Evolutionary conservation across 2,329 filamentous ascomycete species (phyloP), one percentile per base, ranked within the genome.

Genomic region (Bertia moriformis): DNA sequence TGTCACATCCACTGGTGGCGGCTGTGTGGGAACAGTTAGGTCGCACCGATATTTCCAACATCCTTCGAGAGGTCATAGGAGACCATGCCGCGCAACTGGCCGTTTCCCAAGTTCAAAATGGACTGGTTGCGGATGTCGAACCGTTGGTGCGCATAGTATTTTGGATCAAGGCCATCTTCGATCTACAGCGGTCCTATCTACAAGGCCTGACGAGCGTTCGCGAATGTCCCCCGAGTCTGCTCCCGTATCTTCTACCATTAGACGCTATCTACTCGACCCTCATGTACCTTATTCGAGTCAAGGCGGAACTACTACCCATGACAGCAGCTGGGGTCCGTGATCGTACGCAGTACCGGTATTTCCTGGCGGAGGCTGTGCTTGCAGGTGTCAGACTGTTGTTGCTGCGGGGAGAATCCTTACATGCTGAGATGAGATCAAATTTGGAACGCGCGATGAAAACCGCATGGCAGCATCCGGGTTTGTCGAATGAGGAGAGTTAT

Each of bases 121-220:
- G 48, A 22, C 43, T 45, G n/a, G 40, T 44, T n/a, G 36, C 41
- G 3, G 44, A 44, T 35, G 42, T 46, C 4, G 52, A 52, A 30
- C 45, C 49, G 17, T 44, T 53, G 5, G 48, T 49, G 17, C 48
- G 46, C 35, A 45, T 50, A 3, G 49, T 58, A 15, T 48, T 53
- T 35, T 58, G 56, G 56, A 53, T 58, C 39, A 56, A 56, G 40
- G 51, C 51, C 4, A 51, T 58, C 4, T 57, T 56, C 43, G 55
- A 58, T 42, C 40, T 54, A 18, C 54, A 58, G 41, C 49, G 56
- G 38, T 49, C 51, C 29, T 55, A 56, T 43, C 42, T 58, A 7
- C 52, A 48, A 38, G 55, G 52, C 1, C 41, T 48, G 40, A 46
- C 47, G 2, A 51, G 46, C 5, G 39, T 51, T 3, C 41, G 45